Conservation (phyloP, 495 filamentous ascomycete genomes). For the Lophiotrema nucula region DNA sequence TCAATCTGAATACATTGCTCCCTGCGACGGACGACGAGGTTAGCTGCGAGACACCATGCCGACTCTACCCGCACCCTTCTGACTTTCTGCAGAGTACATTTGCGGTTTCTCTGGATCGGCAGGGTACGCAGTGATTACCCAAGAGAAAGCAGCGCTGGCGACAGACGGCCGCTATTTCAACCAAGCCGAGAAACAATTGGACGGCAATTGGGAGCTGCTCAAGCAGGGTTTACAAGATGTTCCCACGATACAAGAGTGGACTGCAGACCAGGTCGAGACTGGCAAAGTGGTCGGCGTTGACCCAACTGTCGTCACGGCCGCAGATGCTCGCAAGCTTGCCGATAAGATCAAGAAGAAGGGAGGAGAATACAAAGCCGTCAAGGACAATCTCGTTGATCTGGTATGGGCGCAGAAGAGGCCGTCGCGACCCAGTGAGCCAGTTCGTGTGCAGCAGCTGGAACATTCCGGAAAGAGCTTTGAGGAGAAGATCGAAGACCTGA, state of each 20-base stretch:
- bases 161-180: conserved; percentile 99
- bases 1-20: conserved; percentile 95
- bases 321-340: conserved; percentile 78
- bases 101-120: conserved; percentile 95
- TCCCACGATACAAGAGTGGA: conserved; percentile 97
- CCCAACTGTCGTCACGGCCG: conserved; percentile 71
- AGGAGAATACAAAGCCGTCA: conserved; percentile 70
- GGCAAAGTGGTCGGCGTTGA: conserved; percentile 91
- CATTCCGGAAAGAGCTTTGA: conserved; percentile 81
- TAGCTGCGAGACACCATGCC: conserved; percentile 30
- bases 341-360: conserved; percentile 87
- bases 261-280: conserved; percentile 75
- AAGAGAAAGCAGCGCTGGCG: conserved; percentile 81
- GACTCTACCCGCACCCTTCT: conserved; percentile 5
- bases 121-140: conserved; percentile 85
- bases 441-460: conserved; percentile 66
- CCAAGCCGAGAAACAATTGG: conserved; percentile 89
- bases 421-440: conserved; percentile 68
- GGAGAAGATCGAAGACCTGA: conserved; percentile 80
- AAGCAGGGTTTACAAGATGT: conserved; percentile 93
- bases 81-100: conserved; percentile 65
- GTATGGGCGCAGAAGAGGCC: conserved; percentile 81
- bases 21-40: conserved; percentile 87
- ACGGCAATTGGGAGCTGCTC: conserved; percentile 85
- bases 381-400: conserved; percentile 79